Conservation (phyloP, 176 grass and related monocot species). For the Avena sativa region DNA sequence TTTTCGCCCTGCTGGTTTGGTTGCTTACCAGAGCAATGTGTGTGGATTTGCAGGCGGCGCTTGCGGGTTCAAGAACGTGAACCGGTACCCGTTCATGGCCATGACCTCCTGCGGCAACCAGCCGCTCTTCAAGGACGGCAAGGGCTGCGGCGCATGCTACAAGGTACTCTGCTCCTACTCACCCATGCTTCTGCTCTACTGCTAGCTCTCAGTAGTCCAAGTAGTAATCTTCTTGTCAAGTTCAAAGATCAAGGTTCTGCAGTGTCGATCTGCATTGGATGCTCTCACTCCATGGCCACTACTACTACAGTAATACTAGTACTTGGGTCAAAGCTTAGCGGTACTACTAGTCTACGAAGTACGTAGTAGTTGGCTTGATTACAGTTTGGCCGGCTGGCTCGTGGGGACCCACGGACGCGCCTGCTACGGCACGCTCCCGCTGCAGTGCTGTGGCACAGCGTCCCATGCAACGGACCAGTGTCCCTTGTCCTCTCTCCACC, state of each 20-base stretch:
- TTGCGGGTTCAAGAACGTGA: conserved; percentile 84
- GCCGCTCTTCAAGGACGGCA: conserved; percentile 67
- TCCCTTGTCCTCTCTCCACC: neutral
- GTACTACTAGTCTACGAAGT: neutral
- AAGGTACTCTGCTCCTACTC: conserved; percentile 23
- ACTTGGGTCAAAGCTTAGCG: neutral
- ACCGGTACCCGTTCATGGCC: conserved; percentile 61
- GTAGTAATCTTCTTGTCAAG: neutral
- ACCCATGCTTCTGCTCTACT: no score
- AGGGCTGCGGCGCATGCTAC: conserved; percentile 83
- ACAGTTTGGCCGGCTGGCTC: neutral
- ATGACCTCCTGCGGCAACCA: conserved; percentile 87
- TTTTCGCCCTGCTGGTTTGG: no score
- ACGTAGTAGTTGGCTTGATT: neutral
- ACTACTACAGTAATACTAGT: no score
- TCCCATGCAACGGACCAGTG: neutral
- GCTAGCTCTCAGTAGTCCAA: no score
- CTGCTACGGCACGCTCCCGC: neutral
- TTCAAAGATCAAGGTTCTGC: no score
- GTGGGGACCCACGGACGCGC: no score
- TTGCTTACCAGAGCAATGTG: no score
- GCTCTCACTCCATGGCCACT: neutral
- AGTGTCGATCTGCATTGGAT: neutral
- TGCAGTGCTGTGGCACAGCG: neutral
- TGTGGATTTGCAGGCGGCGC: conserved; percentile 65